Base-by-base conservation (phyloP, 495 filamentous ascomycete genomes). In the Chaetomium cochliodes region DNA sequence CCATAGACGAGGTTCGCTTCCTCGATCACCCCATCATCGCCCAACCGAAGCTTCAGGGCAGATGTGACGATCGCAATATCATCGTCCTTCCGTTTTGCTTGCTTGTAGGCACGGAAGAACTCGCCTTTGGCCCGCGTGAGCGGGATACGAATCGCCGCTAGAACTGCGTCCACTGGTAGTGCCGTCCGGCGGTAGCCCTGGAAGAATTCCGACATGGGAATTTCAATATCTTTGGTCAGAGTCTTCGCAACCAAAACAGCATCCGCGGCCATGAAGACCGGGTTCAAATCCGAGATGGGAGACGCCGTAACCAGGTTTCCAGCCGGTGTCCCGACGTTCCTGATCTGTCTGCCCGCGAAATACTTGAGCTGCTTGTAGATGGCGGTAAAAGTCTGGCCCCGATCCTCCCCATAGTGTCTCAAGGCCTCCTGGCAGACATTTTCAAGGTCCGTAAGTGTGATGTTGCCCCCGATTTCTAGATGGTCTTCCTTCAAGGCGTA, bases 51-150 rank as follows among this genome's bases (percentile, higher is more conserved):
- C 51, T 90, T 86, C 44, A 97, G 74, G 6, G 92, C 89, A 11
- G 89, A 85, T 63, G 93, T 97, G 47, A 96, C 93, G 63, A 98
- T 97, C 12, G 93, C 93, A 73, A 97, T 97, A 77, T 98, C 93
- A 74, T 97, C 93, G 71, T 97, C 93, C 69, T 97, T 97, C 58
- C 93, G 81, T 81, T 97, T 98, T 0, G 93, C 86, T 70, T 97
- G 93, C 75, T 98, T 98, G 76, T 96, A 97, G 2, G 93, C 86
- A 20, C 85, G 81, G 65, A 93, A 84, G 67, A 85, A 87, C 69
- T 89, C 90, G 25, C 85, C 87, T 68, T 86, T 88, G 68, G 85
- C 81, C 44, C 76, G 79, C 0, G 90, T 86, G 20, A 88, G 74
- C 0, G 94, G 94, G 53, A 98, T 90, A n/a, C 90, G 87, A 41